These are phyloP conservation scores for Vanrija sp. DNA, from an alignment of 1,284 basidiomycete genomes.

Conservation along the genomic window DNA sequence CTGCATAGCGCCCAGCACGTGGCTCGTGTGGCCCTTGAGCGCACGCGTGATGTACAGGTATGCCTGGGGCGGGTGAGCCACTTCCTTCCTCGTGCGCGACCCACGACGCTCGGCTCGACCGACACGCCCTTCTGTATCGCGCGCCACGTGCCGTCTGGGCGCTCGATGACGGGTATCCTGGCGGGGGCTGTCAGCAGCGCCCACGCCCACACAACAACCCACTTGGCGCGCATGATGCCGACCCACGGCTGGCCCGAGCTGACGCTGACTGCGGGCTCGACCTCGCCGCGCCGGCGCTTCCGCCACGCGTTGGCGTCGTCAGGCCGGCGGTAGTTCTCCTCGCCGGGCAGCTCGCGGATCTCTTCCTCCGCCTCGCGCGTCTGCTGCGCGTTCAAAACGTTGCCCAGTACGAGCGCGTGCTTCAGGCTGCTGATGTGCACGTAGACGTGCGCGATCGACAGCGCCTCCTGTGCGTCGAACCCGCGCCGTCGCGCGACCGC, in stretches of 20 bases:
- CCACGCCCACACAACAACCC: conserved; percentile 32
- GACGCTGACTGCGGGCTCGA: conserved; percentile 49
- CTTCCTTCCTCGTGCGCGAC: too few relatives aligned
- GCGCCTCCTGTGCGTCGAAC: conserved; percentile 79
- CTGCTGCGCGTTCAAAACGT: conserved; percentile 53
- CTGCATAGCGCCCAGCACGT: conserved; percentile 73
- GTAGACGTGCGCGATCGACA: conserved; percentile 62
- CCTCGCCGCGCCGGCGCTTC: background rate
- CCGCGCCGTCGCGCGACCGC: conserved; percentile 79
- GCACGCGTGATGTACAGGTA: conserved; percentile 77
- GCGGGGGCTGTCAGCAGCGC: background rate
- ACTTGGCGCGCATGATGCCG: conserved; percentile 82
- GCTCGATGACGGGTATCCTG: conserved; percentile 63
- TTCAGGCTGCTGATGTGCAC: conserved; percentile 84
- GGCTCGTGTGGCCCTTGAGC: conserved; percentile 68
- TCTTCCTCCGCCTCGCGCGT: conserved; percentile 48
- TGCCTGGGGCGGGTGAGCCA: too few relatives aligned
- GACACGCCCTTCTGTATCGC: conserved; percentile 72
- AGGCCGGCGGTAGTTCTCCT: conserved; percentile 9
- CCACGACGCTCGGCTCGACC: conserved; percentile 61
- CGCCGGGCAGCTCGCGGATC: conserved; percentile 40
- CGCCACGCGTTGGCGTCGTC: background rate
- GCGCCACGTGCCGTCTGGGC: conserved; percentile 68
- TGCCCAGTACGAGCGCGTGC: conserved; percentile 76
- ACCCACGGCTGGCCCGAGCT: conserved; percentile 67